Conservation (phyloP, 495 filamentous ascomycete species). For the Penicillium macrosclerotiorum region DNA sequence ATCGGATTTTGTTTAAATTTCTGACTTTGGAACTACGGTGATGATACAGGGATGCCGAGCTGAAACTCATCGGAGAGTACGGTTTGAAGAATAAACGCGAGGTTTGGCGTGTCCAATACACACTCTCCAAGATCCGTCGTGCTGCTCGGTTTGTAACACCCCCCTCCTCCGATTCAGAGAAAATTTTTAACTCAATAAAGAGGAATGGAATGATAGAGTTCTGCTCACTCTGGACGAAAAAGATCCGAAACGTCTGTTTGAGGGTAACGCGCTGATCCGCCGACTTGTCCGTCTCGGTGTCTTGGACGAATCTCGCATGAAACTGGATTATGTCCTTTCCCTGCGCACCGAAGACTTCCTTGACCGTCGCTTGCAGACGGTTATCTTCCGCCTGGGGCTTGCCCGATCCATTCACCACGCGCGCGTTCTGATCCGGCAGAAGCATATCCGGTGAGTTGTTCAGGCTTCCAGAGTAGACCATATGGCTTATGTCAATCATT, state of each 20-base stretch:
- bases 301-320: slow-evolving; percentile 99
- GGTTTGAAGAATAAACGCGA: slow-evolving; percentile 99
- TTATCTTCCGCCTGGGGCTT: slow-evolving; percentile 99
- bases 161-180: no score
- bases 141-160: slow-evolving; percentile 97
- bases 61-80: slow-evolving; percentile 99
- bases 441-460: slow-evolving; percentile 99
- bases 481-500: no score
- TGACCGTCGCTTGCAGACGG: slow-evolving; percentile 98
- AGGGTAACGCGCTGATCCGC: slow-evolving; percentile 99
- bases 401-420: slow-evolving; percentile 99
- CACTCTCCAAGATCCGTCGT: slow-evolving; percentile 99
- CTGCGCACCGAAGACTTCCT: slow-evolving; percentile 98
- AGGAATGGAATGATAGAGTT: slow-evolving; percentile 59
- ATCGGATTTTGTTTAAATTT: slow-evolving; percentile 39
- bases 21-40: no score
- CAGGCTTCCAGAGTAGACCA: no score
- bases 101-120: slow-evolving; percentile 99
- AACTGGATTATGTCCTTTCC: slow-evolving; percentile 99
- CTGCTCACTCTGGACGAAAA: slow-evolving; percentile 99
- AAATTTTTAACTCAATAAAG: no score
- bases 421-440: slow-evolving; percentile 97
- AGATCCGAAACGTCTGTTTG: slow-evolving; percentile 99
- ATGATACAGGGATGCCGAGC: slow-evolving; percentile 93
- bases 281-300: slow-evolving; percentile 99